Evolutionary conservation across 352 stramenopile genomes (phyloP).

Genomic region (Pythium periplocum): DNA sequence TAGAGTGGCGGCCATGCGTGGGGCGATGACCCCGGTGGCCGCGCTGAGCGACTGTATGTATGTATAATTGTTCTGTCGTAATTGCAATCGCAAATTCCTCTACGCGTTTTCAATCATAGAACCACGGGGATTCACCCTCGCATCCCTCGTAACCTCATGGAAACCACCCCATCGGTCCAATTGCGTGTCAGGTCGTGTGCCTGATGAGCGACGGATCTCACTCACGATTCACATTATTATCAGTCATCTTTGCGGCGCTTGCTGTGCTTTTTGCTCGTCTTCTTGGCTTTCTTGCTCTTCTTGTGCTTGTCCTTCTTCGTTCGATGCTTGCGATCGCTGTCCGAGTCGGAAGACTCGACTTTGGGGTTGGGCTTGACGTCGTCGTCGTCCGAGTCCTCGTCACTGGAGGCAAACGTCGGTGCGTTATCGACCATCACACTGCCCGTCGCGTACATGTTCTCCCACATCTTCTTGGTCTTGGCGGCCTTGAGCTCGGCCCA

Average conservation of each 20-base stretch:
- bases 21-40: too few species aligned
- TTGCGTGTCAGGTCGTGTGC: too few species aligned
- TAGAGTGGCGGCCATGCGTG: background rate
- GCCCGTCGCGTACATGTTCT: constrained; percentile 29
- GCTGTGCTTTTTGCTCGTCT: constrained; percentile 10
- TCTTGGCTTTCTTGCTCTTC: constrained; percentile 15
- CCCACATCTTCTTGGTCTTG: constrained; percentile 48
- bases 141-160: too few species aligned
- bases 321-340: constrained; percentile 24
- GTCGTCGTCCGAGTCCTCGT: constrained; percentile 33
- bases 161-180: too few species aligned
- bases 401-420: constrained; percentile 28
- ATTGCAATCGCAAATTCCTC: too few species aligned
- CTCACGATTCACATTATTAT: too few species aligned
- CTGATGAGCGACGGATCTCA: too few species aligned
- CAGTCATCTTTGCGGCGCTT: background rate
- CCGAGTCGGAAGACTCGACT: constrained; percentile 4
- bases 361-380: constrained; percentile 17
- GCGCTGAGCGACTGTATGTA: too few species aligned
- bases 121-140: too few species aligned
- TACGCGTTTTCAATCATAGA: too few species aligned
- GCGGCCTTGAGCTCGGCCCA: constrained; percentile 57
- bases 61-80: too few species aligned
- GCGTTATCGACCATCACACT: constrained; percentile 47
- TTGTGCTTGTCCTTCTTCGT: constrained; percentile 22